Evolutionary conservation across 495 filamentous ascomycete genomes (phyloP).

Genomic region (Bryoglossum gracile): DNA sequence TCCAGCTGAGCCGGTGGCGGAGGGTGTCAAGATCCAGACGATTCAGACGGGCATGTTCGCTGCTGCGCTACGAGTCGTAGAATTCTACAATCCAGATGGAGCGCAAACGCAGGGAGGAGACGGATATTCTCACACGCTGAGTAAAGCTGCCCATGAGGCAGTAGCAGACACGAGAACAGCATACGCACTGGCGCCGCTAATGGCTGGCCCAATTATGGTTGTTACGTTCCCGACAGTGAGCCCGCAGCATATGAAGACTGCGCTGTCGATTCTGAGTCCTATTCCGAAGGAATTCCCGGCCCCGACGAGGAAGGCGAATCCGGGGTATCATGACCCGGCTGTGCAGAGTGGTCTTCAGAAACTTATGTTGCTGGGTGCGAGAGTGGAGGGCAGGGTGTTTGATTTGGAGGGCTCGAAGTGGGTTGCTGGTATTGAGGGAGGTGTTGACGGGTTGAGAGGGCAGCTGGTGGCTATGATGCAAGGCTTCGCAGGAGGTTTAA

Average conservation of each 20-base stretch:
- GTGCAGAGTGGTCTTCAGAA: constrained; percentile 80
- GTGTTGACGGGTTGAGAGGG: constrained; percentile 71
- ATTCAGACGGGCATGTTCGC: constrained; percentile 86
- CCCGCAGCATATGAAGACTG: constrained; percentile 72
- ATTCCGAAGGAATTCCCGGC: constrained; percentile 64
- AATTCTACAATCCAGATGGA: constrained; percentile 65
- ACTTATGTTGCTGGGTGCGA: constrained; percentile 74
- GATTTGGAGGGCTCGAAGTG: constrained; percentile 73
- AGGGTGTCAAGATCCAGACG: constrained; percentile 65
- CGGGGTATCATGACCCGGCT: constrained; percentile 67
- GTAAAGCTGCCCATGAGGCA: constrained; percentile 55
- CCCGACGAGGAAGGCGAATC: constrained; percentile 65
- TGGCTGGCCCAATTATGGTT: constrained; percentile 71
- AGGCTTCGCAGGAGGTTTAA: constrained; percentile 64
- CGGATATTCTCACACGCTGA: constrained; percentile 65
- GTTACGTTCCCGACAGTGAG: constrained; percentile 77
- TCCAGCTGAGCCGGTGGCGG: constrained; percentile 36
- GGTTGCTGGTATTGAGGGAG: constrained; percentile 78
- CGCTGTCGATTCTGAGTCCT: constrained; percentile 66
- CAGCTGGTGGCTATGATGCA: constrained; percentile 75
- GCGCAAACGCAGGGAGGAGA: constrained; percentile 30
- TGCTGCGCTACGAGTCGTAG: constrained; percentile 72
- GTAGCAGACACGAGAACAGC: constrained; percentile 43
- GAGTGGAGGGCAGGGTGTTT: constrained; percentile 74
- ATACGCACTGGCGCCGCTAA: constrained; percentile 56